Percentiles rank a stretch among this genome's conserved stretches.
phyloP scores from a whole-genome alignment of 2,329 filamentous ascomycete genomes.

The Fusarium decemcellulare region DNA sequence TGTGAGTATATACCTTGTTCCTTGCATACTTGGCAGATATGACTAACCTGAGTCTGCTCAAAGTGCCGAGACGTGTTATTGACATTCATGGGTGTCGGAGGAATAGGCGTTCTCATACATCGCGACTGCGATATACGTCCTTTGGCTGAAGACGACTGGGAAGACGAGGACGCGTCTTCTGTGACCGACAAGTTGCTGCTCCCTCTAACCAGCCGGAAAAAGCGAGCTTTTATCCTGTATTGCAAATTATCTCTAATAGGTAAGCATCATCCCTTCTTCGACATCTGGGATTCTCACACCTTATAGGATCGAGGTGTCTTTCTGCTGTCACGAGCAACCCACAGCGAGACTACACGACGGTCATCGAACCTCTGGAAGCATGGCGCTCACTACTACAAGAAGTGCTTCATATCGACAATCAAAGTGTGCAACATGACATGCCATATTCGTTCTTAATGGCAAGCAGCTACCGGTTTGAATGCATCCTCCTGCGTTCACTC shows the following conservation, averaged over 20 bases:
- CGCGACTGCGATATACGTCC: conserved; percentile 13
- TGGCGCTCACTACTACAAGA: too few relatives aligned
- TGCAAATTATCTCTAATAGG: conserved; percentile 27
- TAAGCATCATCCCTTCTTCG: not conserved
- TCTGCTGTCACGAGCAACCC: too few relatives aligned
- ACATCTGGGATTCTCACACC: too few relatives aligned
- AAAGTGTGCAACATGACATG: too few relatives aligned
- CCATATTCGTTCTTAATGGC: not conserved
- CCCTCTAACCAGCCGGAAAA: conserved; percentile 2
- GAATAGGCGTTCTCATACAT: not conserved
- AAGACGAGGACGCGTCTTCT: conserved; percentile 2
- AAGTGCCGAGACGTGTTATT: conserved; percentile 29
- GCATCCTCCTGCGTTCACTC: not conserved
- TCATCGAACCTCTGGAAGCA: too few relatives aligned
- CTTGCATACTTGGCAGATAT: rapidly evolving
- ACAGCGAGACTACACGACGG: too few relatives aligned
- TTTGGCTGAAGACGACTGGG: conserved; percentile 28
- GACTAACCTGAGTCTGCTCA: rapidly evolving
- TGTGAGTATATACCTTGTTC: conserved; percentile 7
- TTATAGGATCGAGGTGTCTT: too few relatives aligned
- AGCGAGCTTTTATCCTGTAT: conserved; percentile 12
- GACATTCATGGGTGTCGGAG: conserved; percentile 15
- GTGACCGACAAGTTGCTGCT: not conserved
- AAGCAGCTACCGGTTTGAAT: not conserved
- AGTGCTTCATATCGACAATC: too few relatives aligned